Conservation (phyloP, 2,329 filamentous ascomycete species). For the Penicillium sp. region DNA sequence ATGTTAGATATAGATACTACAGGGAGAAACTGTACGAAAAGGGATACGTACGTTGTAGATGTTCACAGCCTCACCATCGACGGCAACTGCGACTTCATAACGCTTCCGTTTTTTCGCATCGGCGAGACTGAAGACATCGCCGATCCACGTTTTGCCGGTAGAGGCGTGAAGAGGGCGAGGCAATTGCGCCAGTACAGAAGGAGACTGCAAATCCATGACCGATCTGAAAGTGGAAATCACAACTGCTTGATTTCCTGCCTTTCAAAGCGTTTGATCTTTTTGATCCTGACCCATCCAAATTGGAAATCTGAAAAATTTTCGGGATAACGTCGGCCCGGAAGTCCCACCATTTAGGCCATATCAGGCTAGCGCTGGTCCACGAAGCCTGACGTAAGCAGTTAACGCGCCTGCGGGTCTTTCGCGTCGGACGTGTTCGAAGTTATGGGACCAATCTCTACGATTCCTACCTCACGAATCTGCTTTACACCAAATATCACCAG, state of each 20-base stretch:
- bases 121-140: constrained; percentile 52
- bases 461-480: neutral
- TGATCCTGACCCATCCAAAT: constrained; percentile 18
- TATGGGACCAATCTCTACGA: neutral
- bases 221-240: constrained; percentile 6
- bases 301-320: constrained; percentile 39
- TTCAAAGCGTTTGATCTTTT: constrained; percentile 20
- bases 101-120: constrained; percentile 59
- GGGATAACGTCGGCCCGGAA: constrained; percentile 30
- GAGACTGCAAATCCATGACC: constrained; percentile 45
- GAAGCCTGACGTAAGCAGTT: constrained; percentile 21
- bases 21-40: neutral
- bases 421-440: constrained; percentile 20
- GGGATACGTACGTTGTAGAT: constrained; percentile 55
- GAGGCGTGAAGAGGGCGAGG: constrained; percentile 43
- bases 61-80: constrained; percentile 60
- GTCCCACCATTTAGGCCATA: constrained; percentile 14
- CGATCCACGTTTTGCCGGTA: constrained; percentile 41
- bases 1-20: constrained; percentile 13
- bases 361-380: constrained; percentile 8
- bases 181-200: constrained; percentile 46
- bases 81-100: constrained; percentile 57
- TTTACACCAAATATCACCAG: neutral
- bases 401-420: constrained; percentile 22
- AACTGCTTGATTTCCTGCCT: constrained; percentile 9